Conservation (phyloP, 2,329 filamentous ascomycete genomes). For the Exophiala mesophila region DNA sequence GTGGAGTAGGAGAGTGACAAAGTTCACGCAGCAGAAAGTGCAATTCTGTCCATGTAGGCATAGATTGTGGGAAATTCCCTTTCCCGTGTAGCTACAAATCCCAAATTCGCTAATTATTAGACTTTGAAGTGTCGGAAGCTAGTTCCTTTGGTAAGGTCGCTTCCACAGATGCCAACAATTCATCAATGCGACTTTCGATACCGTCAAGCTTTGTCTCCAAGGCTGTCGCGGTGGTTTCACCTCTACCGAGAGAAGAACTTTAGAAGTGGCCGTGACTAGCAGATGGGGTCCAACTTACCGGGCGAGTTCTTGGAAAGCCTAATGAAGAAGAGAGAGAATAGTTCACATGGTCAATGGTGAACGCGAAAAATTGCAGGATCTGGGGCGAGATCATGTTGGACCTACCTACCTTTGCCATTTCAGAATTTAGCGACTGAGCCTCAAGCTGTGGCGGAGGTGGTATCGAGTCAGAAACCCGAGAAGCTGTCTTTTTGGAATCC, state of each 20-base stretch:
- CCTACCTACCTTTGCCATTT: constrained; percentile 25
- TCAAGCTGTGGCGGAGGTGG: neutral
- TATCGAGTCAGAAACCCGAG: too few species aligned
- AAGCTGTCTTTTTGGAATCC: neutral
- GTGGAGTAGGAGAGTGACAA: too few species aligned
- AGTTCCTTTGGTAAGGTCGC: constrained; percentile 30
- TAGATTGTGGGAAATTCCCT: too few species aligned
- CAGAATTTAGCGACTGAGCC: constrained; percentile 18
- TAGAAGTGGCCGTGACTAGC: neutral
- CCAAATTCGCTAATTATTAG: too few species aligned
- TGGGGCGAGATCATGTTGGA: neutral
- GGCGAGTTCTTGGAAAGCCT: constrained; percentile 33
- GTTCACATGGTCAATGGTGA: constrained; percentile 8
- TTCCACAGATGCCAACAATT: constrained; percentile 45
- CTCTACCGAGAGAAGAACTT: constrained; percentile 32
- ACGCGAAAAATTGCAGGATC: too few species aligned
- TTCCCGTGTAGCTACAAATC: too few species aligned
- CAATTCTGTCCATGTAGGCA: too few species aligned
- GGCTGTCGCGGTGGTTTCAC: constrained; percentile 52
- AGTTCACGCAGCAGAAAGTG: too few species aligned
- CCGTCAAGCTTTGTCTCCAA: constrained; percentile 51
- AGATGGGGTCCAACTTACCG: constrained; percentile 19
- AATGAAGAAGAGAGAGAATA: too few species aligned
- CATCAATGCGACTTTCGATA: constrained; percentile 53
- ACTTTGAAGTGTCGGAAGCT: constrained; percentile 18